A percentile compares a stretch with the other conserved stretches of the same genome.
These are phyloP conservation scores for Wallacemonas collosoma DNA, from an alignment of 208 protist species.

Conservation along the genomic window DNA sequence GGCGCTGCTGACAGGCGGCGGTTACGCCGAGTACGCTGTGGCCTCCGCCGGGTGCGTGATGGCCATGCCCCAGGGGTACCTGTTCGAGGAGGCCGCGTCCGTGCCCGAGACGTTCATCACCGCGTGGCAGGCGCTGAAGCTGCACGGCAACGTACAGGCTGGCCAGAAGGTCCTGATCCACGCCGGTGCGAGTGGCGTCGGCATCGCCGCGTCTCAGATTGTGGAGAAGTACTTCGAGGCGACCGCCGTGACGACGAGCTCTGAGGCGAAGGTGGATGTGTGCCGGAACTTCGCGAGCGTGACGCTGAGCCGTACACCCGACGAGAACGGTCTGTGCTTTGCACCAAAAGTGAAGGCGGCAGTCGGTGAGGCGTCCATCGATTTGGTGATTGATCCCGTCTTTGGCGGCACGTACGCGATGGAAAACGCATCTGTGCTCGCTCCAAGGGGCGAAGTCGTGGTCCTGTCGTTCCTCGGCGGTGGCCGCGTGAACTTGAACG, in stretches of 20 bases:
- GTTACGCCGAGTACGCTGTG: slow-evolving; percentile 89
- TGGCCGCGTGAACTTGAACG: slow-evolving; percentile 44
- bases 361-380: slow-evolving; percentile 47
- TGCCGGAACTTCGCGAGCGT: slow-evolving; percentile 61
- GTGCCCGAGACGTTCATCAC: slow-evolving; percentile 94
- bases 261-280: slow-evolving; percentile 62
- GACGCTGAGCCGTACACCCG: slow-evolving; percentile 47
- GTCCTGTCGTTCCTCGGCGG: slow-evolving; percentile 79
- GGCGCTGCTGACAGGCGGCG: slow-evolving; percentile 89
- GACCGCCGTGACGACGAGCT: slow-evolving; percentile 70
- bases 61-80: slow-evolving; percentile 77
- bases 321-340: slow-evolving; percentile 55
- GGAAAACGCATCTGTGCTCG: slow-evolving; percentile 58
- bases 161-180: slow-evolving; percentile 85
- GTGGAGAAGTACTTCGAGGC: slow-evolving; percentile 81
- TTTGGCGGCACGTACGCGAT: slow-evolving; percentile 75
- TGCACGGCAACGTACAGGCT: slow-evolving; percentile 57
- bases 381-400: slow-evolving; percentile 81
- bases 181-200: slow-evolving; percentile 88
- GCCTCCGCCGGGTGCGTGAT: slow-evolving; percentile 69
- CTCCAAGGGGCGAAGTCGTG: slow-evolving; percentile 54
- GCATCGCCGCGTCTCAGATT: slow-evolving; percentile 79
- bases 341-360: slow-evolving; percentile 49
- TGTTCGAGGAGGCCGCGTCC: slow-evolving; percentile 80
- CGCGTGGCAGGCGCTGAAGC: slow-evolving; percentile 86